Percentiles rank a stretch among this genome's conserved stretches.
Conservation (phyloP, 108 stramenopile genomes). For the Discostella stelligeroides region DNA sequence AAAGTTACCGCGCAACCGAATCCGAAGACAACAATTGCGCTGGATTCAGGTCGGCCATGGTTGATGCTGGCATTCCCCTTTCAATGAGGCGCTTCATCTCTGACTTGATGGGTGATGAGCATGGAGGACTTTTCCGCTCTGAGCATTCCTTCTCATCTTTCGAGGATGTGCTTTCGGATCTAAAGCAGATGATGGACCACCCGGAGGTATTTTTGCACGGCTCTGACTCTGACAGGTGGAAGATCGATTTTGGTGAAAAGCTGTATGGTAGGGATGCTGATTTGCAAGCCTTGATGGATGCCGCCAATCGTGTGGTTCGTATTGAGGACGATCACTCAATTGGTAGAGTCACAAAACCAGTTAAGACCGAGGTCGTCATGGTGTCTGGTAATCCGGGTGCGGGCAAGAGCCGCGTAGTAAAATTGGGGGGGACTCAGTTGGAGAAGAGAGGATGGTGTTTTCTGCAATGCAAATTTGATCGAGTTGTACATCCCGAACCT, state of each 20-base stretch:
- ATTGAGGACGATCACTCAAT: too few relatives aligned
- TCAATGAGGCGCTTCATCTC: constrained; percentile 18
- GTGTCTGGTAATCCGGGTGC: constrained; percentile 56
- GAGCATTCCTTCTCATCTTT: constrained; percentile 21
- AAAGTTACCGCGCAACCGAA: constrained; percentile 5
- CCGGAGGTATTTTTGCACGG: constrained; percentile 25
- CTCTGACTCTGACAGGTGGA: constrained; percentile 1
- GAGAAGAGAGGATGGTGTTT: constrained; percentile 22
- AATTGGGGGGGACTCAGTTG: neutral
- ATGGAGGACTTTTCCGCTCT: constrained; percentile 15
- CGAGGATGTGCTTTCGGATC: constrained; percentile 20
- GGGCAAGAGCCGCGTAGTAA: constrained; percentile 62
- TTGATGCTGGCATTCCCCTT: constrained; percentile 18
- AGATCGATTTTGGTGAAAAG: constrained; percentile 14
- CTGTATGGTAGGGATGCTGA: constrained; percentile 25
- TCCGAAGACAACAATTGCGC: constrained; percentile 2
- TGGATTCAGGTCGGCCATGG: constrained; percentile 11
- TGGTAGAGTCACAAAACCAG: too few relatives aligned
- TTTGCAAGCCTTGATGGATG: constrained; percentile 14
- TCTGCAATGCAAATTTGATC: constrained; percentile 28
- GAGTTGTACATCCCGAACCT: constrained; percentile 10
- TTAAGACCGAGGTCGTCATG: constrained; percentile 17
- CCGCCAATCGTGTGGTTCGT: constrained; percentile 6
- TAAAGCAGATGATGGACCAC: constrained; percentile 25
- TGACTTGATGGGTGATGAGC: constrained; percentile 12